A percentile compares a stretch with the other conserved stretches of the same genome.
phyloP scores from a whole-genome alignment of 495 filamentous ascomycete species.

The Penicillium goetzii region DNA sequence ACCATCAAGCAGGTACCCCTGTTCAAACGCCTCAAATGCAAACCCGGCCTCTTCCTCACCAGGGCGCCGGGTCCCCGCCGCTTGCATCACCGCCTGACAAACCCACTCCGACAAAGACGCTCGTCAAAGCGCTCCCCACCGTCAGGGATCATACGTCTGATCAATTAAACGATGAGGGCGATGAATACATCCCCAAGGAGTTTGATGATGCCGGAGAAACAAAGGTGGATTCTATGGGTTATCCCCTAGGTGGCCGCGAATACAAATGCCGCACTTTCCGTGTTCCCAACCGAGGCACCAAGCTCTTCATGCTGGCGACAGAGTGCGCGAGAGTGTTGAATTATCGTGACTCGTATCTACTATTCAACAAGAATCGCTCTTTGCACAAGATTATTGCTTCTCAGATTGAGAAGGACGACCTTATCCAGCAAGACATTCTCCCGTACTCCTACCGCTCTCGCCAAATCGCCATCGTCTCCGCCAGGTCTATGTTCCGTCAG shows the following conservation, averaged over 20 bases:
- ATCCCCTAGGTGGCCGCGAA: constrained; percentile 78
- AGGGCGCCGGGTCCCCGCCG: constrained; percentile 57
- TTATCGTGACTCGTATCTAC: constrained; percentile 94
- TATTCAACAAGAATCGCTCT: constrained; percentile 99
- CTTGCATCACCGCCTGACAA: constrained; percentile 80
- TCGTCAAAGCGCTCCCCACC: constrained; percentile 93
- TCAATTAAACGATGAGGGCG: constrained; percentile 86
- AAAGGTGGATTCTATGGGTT: constrained; percentile 84
- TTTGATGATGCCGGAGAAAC: constrained; percentile 89
- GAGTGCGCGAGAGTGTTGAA: constrained; percentile 94
- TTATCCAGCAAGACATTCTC: constrained; percentile 92
- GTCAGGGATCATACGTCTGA: constrained; percentile 98
- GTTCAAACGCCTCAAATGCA: constrained; percentile 82
- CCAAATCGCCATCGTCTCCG: constrained; percentile 97
- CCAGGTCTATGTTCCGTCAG: constrained; percentile 98
- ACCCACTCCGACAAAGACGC: constrained; percentile 82
- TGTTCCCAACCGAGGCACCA: constrained; percentile 86
- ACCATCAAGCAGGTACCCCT: constrained; percentile 54
- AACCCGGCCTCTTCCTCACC: constrained; percentile 66
- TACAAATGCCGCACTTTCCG: constrained; percentile 93
- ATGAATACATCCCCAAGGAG: constrained; percentile 95
- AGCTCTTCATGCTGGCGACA: constrained; percentile 98
- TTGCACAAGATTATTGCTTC: constrained; percentile 98
- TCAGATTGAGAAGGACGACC: constrained; percentile 93
- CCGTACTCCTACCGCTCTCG: constrained; percentile 97